A percentile compares a stretch with the other conserved stretches of the same genome.
Conservation (phyloP, 495 filamentous ascomycete species). For the Aspergillus homomorphus region DNA sequence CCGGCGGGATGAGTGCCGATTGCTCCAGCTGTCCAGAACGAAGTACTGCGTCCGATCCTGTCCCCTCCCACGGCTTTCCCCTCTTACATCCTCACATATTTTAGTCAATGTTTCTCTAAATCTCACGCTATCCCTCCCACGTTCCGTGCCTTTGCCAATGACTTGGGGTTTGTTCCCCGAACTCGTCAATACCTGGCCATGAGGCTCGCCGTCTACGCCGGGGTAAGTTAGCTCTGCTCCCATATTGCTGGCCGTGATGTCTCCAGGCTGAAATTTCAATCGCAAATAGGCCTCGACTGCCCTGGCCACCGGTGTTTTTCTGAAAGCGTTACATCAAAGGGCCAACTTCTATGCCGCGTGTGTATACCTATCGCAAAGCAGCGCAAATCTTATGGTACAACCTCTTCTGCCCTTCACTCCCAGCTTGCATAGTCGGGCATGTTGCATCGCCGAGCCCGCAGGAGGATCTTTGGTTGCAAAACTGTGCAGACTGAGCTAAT, state of each 20-base stretch:
- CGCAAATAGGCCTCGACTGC: constrained; percentile 62
- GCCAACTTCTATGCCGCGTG: constrained; percentile 97
- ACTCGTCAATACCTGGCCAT: constrained; percentile 33
- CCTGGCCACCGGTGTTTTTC: constrained; percentile 75
- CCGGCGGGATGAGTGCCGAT: constrained; percentile 19
- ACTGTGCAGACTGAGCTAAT: neutral
- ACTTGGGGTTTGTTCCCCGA: constrained; percentile 27
- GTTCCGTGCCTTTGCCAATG: constrained; percentile 28
- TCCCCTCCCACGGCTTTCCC: constrained; percentile 1
- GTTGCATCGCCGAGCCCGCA: neutral
- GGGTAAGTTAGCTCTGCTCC: constrained; percentile 35
- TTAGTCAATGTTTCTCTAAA: constrained; percentile 22
- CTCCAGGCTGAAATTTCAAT: constrained; percentile 8
- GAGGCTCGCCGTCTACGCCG: constrained; percentile 53
- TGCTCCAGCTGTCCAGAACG: constrained; percentile 45
- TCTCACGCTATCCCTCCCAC: constrained; percentile 8
- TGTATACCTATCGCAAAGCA: constrained; percentile 94
- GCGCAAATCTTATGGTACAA: constrained; percentile 84
- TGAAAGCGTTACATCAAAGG: constrained; percentile 89
- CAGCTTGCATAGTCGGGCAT: neutral
- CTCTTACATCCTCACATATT: neutral
- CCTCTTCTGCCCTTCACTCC: constrained; percentile 1
- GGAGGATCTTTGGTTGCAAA: neutral
- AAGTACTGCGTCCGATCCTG: neutral
- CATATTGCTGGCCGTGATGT: neutral